Percentiles rank a stretch among this genome's conserved stretches.
These are phyloP conservation scores for Globisporangium takayamanum DNA, from an alignment of 352 stramenopile genomes.

Conservation along the genomic window DNA sequence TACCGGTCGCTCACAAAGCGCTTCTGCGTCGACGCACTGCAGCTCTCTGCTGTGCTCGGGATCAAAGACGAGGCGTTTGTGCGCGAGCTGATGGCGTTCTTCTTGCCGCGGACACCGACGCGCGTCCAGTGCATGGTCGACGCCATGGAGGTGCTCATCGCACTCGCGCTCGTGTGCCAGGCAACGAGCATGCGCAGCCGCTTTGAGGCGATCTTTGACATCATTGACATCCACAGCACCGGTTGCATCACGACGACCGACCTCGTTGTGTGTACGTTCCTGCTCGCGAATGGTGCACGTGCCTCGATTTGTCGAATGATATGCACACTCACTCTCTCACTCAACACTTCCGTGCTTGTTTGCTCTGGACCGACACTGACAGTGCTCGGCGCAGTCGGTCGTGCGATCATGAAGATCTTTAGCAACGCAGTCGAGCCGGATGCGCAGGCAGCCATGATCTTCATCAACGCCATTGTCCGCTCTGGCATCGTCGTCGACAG, in stretches of 20 bases:
- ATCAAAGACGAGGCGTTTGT: slow-evolving; percentile 46
- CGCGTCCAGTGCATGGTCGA: slow-evolving; percentile 66
- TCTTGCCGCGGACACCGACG: slow-evolving; percentile 45
- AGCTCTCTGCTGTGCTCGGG: slow-evolving; percentile 39
- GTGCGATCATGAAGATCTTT: slow-evolving; percentile 58
- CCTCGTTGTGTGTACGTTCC: slow-evolving; percentile 33
- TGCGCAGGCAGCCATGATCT: slow-evolving; percentile 29
- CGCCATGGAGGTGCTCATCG: slow-evolving; percentile 58
- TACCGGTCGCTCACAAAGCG: slow-evolving; percentile 51
- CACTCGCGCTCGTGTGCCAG: slow-evolving; percentile 57
- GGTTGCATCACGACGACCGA: slow-evolving; percentile 33
- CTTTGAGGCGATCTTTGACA: slow-evolving; percentile 64
- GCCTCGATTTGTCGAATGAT: background rate
- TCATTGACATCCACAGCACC: slow-evolving; percentile 35
- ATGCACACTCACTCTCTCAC: background rate
- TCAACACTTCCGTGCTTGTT: slow-evolving; percentile 7
- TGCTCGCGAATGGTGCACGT: background rate
- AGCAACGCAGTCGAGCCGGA: slow-evolving; percentile 40
- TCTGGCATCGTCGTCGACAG: slow-evolving; percentile 20
- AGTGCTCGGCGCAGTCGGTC: slow-evolving; percentile 40
- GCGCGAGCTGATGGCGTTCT: slow-evolving; percentile 40
- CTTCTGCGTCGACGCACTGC: slow-evolving; percentile 50
- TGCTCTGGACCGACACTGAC: background rate
- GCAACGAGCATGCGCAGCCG: slow-evolving; percentile 45
- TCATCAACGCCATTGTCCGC: slow-evolving; percentile 32